Evolutionary conservation across 2,329 filamentous ascomycete species (phyloP), one percentile per base, ranked within the genome.

Genomic region (Gyromitra esculenta): DNA sequence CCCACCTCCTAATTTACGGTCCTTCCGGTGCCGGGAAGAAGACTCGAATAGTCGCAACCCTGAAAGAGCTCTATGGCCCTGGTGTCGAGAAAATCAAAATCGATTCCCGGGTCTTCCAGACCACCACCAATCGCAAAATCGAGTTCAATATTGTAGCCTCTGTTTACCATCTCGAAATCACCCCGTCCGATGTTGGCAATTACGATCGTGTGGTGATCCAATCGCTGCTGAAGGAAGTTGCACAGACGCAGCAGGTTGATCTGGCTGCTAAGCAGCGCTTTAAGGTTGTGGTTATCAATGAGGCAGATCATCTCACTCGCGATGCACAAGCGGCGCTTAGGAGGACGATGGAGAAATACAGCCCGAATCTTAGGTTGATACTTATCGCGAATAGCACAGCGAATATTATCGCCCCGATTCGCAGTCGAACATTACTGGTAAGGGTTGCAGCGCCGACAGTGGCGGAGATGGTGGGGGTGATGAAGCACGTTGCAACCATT

Each of bases 41-140:
- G 85, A 99, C 96, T 0, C 91, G 96, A 56, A 96, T 98, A 80
- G 93, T 97, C 18, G 94, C 96, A 15, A 98, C 95, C 0, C 86
- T 99, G 2, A 97, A 97, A 83, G 95, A 97, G 82, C 88, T 99
- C 6, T 99, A 96, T 84, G 96, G 96, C 0, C 91, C 95, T 0
- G 95, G 96, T 56, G 96, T 97, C n/a, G 96, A 99, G 83, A 98
- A 97, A 87, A 99, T 99, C 87, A 98, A 98, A 86, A 98, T 99
- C 85, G 96, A 99, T 83, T 93, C 94, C 11, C 92, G 96, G 79
- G 92, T 97, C 75, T 99, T 99, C 86, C 94, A 97, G 84, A 98
- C 96, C 0, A 94, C 90, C 25, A 92, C 91, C 82, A 98, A 97
- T 84, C 93, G 96, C 83, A 99, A 99, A 85, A 91, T 99, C 81